These are phyloP conservation scores for Aspergillus neotritici DNA, from an alignment of 2,329 filamentous ascomycete species.

Conservation along the genomic window DNA sequence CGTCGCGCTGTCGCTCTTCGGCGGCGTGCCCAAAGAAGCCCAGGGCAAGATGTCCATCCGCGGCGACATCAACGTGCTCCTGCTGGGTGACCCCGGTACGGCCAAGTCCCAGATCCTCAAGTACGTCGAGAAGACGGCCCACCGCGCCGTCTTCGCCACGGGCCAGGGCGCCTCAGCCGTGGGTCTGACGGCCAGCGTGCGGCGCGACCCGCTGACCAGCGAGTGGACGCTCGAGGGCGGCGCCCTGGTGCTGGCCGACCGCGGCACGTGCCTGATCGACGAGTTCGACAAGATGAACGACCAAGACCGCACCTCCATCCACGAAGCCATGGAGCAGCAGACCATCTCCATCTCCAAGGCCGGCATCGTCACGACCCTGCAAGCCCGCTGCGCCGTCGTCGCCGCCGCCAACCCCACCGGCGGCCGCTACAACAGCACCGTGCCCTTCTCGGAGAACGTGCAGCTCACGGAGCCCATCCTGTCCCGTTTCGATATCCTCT, in stretches of 20 bases:
- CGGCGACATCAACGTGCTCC: slow-evolving; percentile 95
- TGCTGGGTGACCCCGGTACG: slow-evolving; percentile 94
- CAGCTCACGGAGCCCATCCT: slow-evolving; percentile 95
- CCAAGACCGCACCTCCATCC: slow-evolving; percentile 93
- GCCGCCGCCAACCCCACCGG: slow-evolving; percentile 95
- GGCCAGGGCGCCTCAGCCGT: slow-evolving; percentile 96
- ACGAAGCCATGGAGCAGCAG: slow-evolving; percentile 99
- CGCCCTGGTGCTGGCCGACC: slow-evolving; percentile 88
- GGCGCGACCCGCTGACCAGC: slow-evolving; percentile 86
- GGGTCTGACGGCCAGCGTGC: slow-evolving; percentile 93
- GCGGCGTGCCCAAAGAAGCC: slow-evolving; percentile 87
- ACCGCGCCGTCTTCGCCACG: slow-evolving; percentile 93
- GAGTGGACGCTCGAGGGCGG: slow-evolving; percentile 98
- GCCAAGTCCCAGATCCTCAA: slow-evolving; percentile 97
- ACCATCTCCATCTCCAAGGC: slow-evolving; percentile 99
- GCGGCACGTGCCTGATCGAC: slow-evolving; percentile 91
- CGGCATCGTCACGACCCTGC: slow-evolving; percentile 93
- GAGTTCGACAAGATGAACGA: slow-evolving; percentile 99
- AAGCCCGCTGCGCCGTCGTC: slow-evolving; percentile 92
- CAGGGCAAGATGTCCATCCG: slow-evolving; percentile 83
- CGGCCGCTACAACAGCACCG: slow-evolving; percentile 91
- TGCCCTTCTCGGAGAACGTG: slow-evolving; percentile 93
- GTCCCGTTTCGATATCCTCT: slow-evolving; percentile 96
- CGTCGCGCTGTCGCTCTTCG: slow-evolving; percentile 87
- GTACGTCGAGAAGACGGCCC: slow-evolving; percentile 95